These are phyloP conservation scores for Starmerella tilneyi DNA, from an alignment of 805 yeast species.

Conservation along the genomic window DNA sequence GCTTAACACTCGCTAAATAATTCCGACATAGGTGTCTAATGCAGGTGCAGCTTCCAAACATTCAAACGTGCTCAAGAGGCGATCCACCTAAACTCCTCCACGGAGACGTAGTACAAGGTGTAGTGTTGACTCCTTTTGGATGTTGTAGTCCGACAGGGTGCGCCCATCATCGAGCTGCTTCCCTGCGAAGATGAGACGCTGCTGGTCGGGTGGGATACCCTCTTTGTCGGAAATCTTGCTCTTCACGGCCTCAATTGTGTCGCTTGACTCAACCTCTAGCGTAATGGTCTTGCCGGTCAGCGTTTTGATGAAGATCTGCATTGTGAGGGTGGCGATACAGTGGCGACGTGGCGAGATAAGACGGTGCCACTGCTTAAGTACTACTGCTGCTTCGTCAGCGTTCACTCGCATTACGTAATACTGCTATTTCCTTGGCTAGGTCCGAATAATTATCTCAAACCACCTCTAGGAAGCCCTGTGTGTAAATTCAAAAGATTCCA, in stretches of 20 bases:
- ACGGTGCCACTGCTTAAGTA: not conserved
- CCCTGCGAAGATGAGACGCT: constrained; percentile 43
- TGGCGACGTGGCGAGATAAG: constrained; percentile 6
- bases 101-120: constrained; percentile 76
- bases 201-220: constrained; percentile 93
- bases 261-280: constrained; percentile 80
- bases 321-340: constrained; percentile 12
- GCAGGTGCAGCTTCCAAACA: too few species aligned
- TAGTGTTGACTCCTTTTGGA: constrained; percentile 80
- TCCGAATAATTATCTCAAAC: too few species aligned
- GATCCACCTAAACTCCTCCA: constrained; percentile 65
- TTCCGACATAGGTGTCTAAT: too few species aligned
- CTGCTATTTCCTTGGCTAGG: too few species aligned
- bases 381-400: not conserved
- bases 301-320: constrained; percentile 91
- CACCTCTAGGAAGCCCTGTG: too few species aligned
- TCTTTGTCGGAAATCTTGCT: constrained; percentile 89
- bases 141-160: constrained; percentile 84
- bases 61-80: too few species aligned
- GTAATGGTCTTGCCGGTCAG: constrained; percentile 94
- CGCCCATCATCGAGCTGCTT: constrained; percentile 76
- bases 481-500: too few species aligned
- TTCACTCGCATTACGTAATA: too few species aligned
- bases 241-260: constrained; percentile 87
- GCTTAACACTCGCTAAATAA: too few species aligned